Base-by-base conservation (phyloP, 1,284 basidiomycete species). In the Kwoniella shivajii region DNA sequence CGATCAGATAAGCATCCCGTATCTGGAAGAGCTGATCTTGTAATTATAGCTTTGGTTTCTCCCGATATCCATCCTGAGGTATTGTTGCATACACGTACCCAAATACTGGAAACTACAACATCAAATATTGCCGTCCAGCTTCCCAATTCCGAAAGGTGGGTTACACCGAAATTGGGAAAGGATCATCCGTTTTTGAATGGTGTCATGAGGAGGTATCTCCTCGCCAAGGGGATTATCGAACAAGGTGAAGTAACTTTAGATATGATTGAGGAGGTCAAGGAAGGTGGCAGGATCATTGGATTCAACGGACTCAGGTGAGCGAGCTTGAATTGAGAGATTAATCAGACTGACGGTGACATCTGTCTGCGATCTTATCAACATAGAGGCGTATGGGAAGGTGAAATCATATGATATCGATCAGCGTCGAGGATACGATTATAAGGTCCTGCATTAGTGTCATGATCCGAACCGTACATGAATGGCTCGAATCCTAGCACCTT, bases 231-330 rank as follows among this genome's bases (percentile, higher is more conserved):
- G 1, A 54, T 66, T 0, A 48, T 77, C 0, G 22, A 31, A 6
- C 70, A 73, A 47, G 67, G 60, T 2, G 57, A 66, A 2, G 14
- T 75, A 20, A 68, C 50, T 0, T 11, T 75, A 14, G 61, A 61
- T 1, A 65, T 72, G 38, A 66, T 61, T 45, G 37, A 39, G 14
- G 16, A 45, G n/a, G 67, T 60, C 4, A 59, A 44, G 42, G 60
- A 66, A 11, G 64, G 62, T 3, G 53, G 66, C 30, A 41, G 72
- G 27, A 58, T 74, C 2, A 65, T 73, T 18, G 74, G 72, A 27
- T 74, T 74, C 52, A 78, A 78, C 47, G 74, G 69, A 9, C 53
- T 78, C 26, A 54, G 75, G 62, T 72, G 56, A 41, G 65, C 63
- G 16, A 3, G 36, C 7, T n/a, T 18, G 26, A 3, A 18, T 24